Base-by-base conservation (phyloP, 2,329 filamentous ascomycete genomes). In the Scedosporium apiospermum region DNA sequence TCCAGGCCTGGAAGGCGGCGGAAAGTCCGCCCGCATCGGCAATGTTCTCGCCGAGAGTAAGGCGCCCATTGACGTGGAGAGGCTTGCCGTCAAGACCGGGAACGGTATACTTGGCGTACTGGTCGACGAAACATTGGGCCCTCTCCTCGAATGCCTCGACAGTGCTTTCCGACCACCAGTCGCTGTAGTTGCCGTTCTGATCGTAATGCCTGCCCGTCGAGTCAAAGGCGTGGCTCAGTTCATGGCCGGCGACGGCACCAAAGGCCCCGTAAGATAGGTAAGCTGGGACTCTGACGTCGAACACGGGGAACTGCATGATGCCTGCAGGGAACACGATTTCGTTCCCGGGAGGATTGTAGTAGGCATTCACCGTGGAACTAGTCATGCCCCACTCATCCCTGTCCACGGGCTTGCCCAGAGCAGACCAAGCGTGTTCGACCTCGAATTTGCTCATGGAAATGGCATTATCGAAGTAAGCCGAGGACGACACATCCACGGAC, bases 211-310 rank as follows among this genome's bases (percentile, higher is more conserved):
- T 79, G 7, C 87, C 87, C 0, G 79, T 82, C 41, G 81, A 86
- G 70, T 90, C 88, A 67, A 90, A 89, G 12, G 84, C 87, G 66
- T 90, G 88, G 3, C 84, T 86, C 6, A 90, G 78, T 70, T 90
- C 87, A 68, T 90, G 88, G 2, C 87, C 88, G 7, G 83, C 83
- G 2, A 89, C 81, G 1, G 83, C 80, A 0, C 87, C 88, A 69
- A 90, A 87, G 0, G 83, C 84, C n/a, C 87, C 87, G 69, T 89
- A 91, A 9, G 81, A 81, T 44, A 90, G 73, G 67, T 89, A 90
- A 26, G 82, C 74, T 0, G 88, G 88, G 0, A 88, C 78, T 4
- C 80, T 74, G 10, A 82, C 79, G 64, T 87, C 82, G 68, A 89
- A 90, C 1, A 86, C 76, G 0, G 88, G 87, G 3, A 83, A 82